phyloP scores from a whole-genome alignment of 2,329 filamentous ascomycete genomes.

The Xylaria sp. region DNA sequence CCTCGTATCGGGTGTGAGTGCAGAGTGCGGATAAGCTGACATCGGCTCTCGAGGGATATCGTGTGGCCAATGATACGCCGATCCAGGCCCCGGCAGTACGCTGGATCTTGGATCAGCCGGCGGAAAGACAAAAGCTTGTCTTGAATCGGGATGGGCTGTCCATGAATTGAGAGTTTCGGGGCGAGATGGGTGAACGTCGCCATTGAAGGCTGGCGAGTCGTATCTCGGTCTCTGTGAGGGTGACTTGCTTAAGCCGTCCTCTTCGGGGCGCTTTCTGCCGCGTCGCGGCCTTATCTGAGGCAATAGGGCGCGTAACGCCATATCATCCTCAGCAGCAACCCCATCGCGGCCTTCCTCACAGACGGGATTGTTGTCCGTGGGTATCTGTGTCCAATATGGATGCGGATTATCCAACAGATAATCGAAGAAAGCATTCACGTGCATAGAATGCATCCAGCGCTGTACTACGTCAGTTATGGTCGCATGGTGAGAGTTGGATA shows the following conservation, averaged over 20 bases:
- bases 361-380: slow-evolving; percentile 69
- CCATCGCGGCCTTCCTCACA: slow-evolving; percentile 78
- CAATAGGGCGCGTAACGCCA: slow-evolving; percentile 84
- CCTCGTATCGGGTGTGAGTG: slow-evolving; percentile 73
- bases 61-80: slow-evolving; percentile 61
- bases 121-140: slow-evolving; percentile 53
- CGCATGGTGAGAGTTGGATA: slow-evolving; percentile 3
- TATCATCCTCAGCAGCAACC: slow-evolving; percentile 85
- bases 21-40: slow-evolving; percentile 79
- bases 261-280: slow-evolving; percentile 71
- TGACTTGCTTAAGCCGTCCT: slow-evolving; percentile 62
- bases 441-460: slow-evolving; percentile 98
- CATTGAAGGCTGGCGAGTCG: slow-evolving; percentile 56
- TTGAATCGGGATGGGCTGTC: slow-evolving; percentile 58
- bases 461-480: slow-evolving; percentile 51
- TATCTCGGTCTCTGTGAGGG: slow-evolving; percentile 70
- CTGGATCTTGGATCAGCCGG: slow-evolving; percentile 53
- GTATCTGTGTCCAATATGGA: slow-evolving; percentile 81
- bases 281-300: slow-evolving; percentile 76
- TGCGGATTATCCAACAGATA: slow-evolving; percentile 83
- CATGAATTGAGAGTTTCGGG: slow-evolving; percentile 64
- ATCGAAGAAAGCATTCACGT: slow-evolving; percentile 94
- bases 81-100: slow-evolving; percentile 48
- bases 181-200: slow-evolving; percentile 54
- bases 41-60: slow-evolving; percentile 67